A percentile compares a stretch with the other conserved stretches of the same genome.
Evolutionary conservation across 345 rosid species (phyloP).

Genomic region (Nephelium lappaceum): DNA sequence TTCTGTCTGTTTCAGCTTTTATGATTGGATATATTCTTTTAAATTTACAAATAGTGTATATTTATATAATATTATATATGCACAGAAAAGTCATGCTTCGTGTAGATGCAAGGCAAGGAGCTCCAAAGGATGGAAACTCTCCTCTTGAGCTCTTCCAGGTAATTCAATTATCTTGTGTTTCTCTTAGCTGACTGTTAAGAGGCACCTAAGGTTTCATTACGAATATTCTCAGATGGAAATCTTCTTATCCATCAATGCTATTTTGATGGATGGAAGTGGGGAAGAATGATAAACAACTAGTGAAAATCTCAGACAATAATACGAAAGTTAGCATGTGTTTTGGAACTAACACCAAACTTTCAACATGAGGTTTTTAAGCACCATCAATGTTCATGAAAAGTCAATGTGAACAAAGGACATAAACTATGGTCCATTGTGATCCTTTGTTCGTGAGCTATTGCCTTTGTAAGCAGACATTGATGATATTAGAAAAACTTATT

Average conservation of each 20-base stretch:
- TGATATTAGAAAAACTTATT: too few relatives aligned
- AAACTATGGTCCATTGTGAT: too few relatives aligned
- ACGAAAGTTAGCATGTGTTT: too few relatives aligned
- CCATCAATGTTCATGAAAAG: too few relatives aligned
- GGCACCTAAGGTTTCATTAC: background rate
- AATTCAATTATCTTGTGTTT: constrained; percentile 22
- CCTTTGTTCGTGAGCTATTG: too few relatives aligned
- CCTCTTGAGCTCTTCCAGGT: constrained; percentile 93
- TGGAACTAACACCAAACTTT: too few relatives aligned
- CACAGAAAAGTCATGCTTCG: constrained; percentile 89
- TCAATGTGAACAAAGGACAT: too few relatives aligned
- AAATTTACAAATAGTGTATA: background rate
- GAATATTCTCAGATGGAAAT: background rate
- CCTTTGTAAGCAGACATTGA: too few relatives aligned
- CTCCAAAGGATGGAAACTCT: constrained; percentile 87
- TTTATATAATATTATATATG: background rate
- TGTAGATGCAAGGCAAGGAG: constrained; percentile 95
- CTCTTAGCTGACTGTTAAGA: background rate
- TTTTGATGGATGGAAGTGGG: constrained; percentile 7
- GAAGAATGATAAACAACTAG: background rate
- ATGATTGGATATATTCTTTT: background rate
- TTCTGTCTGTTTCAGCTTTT: background rate
- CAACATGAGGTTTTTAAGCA: too few relatives aligned
- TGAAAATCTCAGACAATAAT: too few relatives aligned
- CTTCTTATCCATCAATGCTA: background rate